Evolutionary conservation across 306 rosid genomes (phyloP), one percentile per base, ranked within the genome.

Genomic region (Ceratonia siliqua): DNA sequence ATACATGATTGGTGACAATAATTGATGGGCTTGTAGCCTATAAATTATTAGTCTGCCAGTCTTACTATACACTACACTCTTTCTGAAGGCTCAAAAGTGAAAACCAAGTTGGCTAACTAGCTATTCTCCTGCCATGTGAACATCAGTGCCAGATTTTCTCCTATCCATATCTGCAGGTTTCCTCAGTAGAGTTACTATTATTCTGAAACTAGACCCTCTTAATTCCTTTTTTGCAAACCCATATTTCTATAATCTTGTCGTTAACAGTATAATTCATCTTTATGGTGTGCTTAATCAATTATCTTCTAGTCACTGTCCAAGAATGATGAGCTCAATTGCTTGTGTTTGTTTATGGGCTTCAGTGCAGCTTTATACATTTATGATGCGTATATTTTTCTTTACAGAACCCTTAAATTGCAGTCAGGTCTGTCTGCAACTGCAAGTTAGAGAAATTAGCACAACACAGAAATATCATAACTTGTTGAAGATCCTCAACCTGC

Each of bases 11-110:
- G n/a, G n/a, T 77, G 64, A 36, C 59, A 70, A 75, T 85, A 69
- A 82, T 81, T 84, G 84, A 61, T 73, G 45, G 11, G 38, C 17
- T 77, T 58, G 30, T 50, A 62, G 77, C 76, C 82, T 63, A 77
- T 79, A 81, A 48, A 83, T 78, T 59, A 70, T 52, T 48, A 57
- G 5, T 14, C 43, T 56, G 5, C 64, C 70, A 21, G 17, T 33
- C 55, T 33, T 38, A 27, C 57, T n/a, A n/a, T 17, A 77, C 59
- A 62, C 54, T 18, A 22, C 41, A 11, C 64, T 63, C 63, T 17
- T 64, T 25, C 78, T 39, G 10, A 55, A 42, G 39, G 24, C 50
- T n/a, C n/a, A n/a, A n/a, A n/a, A n/a, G n/a, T n/a, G n/a, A n/a
- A n/a, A n/a, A n/a, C n/a, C n/a, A n/a, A n/a, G n/a, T n/a, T n/a